phyloP scores from a whole-genome alignment of 2,329 filamentous ascomycete species.

The Arthrobotrys iridis region DNA sequence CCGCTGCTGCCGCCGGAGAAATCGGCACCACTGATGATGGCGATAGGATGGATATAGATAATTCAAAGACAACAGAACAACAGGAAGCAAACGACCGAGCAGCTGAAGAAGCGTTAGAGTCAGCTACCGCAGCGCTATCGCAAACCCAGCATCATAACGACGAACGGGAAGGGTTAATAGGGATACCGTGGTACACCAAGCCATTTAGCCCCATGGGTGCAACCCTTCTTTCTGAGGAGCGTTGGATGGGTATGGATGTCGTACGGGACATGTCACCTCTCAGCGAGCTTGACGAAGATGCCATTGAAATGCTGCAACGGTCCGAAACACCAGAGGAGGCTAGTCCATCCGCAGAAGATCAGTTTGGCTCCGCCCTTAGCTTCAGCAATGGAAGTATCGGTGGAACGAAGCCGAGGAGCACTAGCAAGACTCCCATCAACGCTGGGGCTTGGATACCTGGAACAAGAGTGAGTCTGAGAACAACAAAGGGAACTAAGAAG shows the following conservation, averaged over 20 bases:
- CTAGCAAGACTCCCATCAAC: not conserved
- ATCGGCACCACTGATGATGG: not conserved
- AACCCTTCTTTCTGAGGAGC: constrained; percentile 47
- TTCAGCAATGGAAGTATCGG: not conserved
- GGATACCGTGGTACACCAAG: constrained; percentile 53
- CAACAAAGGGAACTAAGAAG: constrained; percentile 45
- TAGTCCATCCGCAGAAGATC: constrained; percentile 18
- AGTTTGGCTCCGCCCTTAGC: not conserved
- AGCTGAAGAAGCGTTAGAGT: constrained; percentile 34
- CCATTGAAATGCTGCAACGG: constrained; percentile 45
- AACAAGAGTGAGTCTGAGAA: constrained; percentile 42
- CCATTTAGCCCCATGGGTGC: constrained; percentile 50
- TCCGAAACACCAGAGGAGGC: constrained; percentile 25
- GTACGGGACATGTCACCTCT: constrained; percentile 53
- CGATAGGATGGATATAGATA: constrained; percentile 46
- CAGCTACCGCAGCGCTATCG: constrained; percentile 39
- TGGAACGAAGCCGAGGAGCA: constrained; percentile 7
- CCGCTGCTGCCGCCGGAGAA: constrained; percentile 4
- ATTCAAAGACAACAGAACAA: constrained; percentile 9
- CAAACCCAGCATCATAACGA: constrained; percentile 39
- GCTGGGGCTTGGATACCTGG: constrained; percentile 34
- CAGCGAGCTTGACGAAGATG: constrained; percentile 51
- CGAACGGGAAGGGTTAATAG: constrained; percentile 32
- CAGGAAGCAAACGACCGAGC: constrained; percentile 46
- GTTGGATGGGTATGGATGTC: constrained; percentile 54